These are phyloP conservation scores for Immersiella caudata DNA, from an alignment of 495 filamentous ascomycete genomes.

Conservation along the genomic window DNA sequence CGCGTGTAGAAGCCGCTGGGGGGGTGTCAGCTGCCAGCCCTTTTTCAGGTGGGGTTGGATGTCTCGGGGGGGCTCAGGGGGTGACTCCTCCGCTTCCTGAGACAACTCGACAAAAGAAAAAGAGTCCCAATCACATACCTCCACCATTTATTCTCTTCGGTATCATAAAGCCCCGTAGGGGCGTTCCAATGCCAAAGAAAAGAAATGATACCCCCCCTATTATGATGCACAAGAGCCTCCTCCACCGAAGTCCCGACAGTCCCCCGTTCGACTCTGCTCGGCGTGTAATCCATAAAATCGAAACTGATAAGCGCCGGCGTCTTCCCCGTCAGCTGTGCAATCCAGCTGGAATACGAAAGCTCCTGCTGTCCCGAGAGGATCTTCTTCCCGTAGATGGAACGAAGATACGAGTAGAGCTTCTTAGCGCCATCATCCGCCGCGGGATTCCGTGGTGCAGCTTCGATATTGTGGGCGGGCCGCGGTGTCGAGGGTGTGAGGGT, in stretches of 20 bases:
- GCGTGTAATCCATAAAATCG: constrained; percentile 54
- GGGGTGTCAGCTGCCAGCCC: too few species aligned
- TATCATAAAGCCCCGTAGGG: constrained; percentile 43
- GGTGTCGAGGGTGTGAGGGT: constrained; percentile 39
- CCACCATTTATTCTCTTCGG: constrained; percentile 49
- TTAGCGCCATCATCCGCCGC: constrained; percentile 30
- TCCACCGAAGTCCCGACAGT: constrained; percentile 44
- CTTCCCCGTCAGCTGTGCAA: constrained; percentile 47
- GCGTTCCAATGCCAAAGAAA: constrained; percentile 54
- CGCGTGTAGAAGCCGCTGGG: constrained; percentile 48
- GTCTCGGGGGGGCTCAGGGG: too few species aligned
- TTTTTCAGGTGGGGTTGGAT: too few species aligned
- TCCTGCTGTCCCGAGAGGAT: constrained; percentile 56
- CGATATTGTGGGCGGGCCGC: constrained; percentile 44
- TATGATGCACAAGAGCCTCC: constrained; percentile 47
- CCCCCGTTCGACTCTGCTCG: constrained; percentile 47
- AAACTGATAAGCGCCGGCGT: constrained; percentile 48
- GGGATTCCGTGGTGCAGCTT: constrained; percentile 34
- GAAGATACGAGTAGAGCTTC: constrained; percentile 41
- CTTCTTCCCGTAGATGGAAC: constrained; percentile 49
- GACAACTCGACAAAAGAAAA: too few species aligned
- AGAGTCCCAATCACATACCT: background rate
- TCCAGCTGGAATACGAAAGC: constrained; percentile 38
- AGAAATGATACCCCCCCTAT: constrained; percentile 48
- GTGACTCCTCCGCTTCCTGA: too few species aligned